Conservation (phyloP, 2,329 filamentous ascomycete genomes). For the Aureobasidium sp. region DNA sequence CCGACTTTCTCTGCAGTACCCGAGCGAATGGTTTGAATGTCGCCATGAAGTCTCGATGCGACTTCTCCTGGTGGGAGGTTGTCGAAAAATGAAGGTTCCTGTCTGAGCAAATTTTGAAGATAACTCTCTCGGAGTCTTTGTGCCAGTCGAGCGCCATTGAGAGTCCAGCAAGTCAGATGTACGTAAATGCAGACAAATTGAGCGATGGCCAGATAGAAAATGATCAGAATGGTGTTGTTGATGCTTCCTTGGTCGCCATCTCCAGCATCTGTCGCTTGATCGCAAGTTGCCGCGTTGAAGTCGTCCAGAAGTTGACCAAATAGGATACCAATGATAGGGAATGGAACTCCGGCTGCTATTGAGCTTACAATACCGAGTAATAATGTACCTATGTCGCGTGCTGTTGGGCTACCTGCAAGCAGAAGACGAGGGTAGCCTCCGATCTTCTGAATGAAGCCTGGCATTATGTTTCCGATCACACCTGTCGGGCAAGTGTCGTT, state of each 20-base stretch:
- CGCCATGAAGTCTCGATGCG: conserved; percentile 55
- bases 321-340: conserved; percentile 57
- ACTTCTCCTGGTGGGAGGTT: conserved; percentile 56
- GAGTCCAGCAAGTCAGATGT: conserved; percentile 57
- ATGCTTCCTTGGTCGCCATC: conserved; percentile 38
- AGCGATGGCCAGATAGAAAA: conserved; percentile 59
- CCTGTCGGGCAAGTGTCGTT: background rate
- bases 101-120: conserved; percentile 50
- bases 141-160: conserved; percentile 57
- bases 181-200: conserved; percentile 58
- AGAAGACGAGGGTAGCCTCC: conserved; percentile 32
- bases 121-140: conserved; percentile 57
- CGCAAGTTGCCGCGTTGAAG: conserved; percentile 53
- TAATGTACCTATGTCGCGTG: conserved; percentile 18
- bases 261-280: conserved; percentile 27
- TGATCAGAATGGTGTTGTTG: conserved; percentile 51
- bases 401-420: conserved; percentile 33
- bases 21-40: conserved; percentile 60
- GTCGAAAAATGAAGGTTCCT: conserved; percentile 60
- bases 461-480: conserved; percentile 21
- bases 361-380: conserved; percentile 27
- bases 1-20: conserved; percentile 67
- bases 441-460: conserved; percentile 26
- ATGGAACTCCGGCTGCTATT: conserved; percentile 54
- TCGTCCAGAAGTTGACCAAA: conserved; percentile 59